Conservation (phyloP, 805 yeast species). For the Yamadazyma sp. region DNA sequence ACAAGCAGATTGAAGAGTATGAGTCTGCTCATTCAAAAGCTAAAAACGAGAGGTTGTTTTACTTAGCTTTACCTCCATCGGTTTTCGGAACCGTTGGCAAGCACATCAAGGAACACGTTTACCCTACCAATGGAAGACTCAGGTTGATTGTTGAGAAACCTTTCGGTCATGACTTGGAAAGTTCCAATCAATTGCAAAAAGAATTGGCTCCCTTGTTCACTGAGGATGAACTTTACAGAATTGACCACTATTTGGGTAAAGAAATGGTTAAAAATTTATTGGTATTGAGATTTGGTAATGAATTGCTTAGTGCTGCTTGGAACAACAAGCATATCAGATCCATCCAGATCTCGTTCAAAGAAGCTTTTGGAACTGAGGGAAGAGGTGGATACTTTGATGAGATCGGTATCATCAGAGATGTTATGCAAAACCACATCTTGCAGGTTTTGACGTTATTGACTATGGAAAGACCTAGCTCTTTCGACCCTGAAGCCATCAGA, state of each 20-base stretch:
- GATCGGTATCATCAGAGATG: slow-evolving; percentile 95
- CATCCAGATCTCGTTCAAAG: slow-evolving; percentile 91
- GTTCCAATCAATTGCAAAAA: slow-evolving; percentile 74
- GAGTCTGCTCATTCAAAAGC: slow-evolving; percentile 49
- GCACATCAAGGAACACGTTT: slow-evolving; percentile 66
- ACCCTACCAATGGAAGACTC: slow-evolving; percentile 63
- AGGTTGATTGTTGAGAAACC: slow-evolving; percentile 95
- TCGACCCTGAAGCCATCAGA: slow-evolving; percentile 88
- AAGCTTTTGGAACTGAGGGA: slow-evolving; percentile 98
- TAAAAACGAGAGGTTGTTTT: slow-evolving; percentile 78
- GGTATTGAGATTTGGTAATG: slow-evolving; percentile 88
- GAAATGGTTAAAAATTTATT: slow-evolving; percentile 95
- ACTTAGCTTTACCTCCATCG: slow-evolving; percentile 93
- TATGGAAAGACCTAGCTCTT: slow-evolving; percentile 94
- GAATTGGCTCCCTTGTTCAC: slow-evolving; percentile 81
- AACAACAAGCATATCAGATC: slow-evolving; percentile 72
- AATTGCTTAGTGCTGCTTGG: slow-evolving; percentile 87
- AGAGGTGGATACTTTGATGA: slow-evolving; percentile 97
- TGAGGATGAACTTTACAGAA: slow-evolving; percentile 91
- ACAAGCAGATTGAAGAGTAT: slow-evolving; percentile 52
- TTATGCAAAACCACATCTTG: slow-evolving; percentile 94
- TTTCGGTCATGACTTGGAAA: slow-evolving; percentile 86
- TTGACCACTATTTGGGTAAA: slow-evolving; percentile 96
- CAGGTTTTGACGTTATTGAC: slow-evolving; percentile 90
- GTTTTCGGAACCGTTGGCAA: slow-evolving; percentile 80